Evolutionary conservation across 768 basidiomycete genomes (phyloP), one percentile per base, ranked within the genome.

Genomic region (Cystofilobasidium bisporidii): DNA sequence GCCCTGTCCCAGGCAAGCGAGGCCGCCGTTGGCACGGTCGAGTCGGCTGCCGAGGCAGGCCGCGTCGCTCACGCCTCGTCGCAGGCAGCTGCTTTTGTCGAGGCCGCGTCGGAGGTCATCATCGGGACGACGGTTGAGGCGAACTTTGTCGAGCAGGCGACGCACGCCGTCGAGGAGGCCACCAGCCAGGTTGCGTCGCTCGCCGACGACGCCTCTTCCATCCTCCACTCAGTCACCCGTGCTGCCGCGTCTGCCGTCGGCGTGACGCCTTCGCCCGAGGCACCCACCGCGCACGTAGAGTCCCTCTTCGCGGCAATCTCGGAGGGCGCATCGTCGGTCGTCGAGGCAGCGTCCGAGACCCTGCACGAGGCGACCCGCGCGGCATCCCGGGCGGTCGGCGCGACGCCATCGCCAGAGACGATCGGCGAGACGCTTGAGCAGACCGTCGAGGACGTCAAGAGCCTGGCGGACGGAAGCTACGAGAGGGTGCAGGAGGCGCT

Each of bases 1-100:
- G 75, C 75, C n/a, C 63, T 75, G 18, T 70, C 53, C 17, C 70
- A 71, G 41, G 73, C 72, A 22, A 43, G 36, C 11, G 48, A 64
- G 18, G 72, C 71, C 33, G 33, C 22, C 36, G n/a, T 22, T 24
- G 28, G 33, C n/a, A 8, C 26, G 24, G 48, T 32, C 41, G 18
- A 2, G 32, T 48, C 9, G 14, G 22, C 63, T 3, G 43, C 40
- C 26, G 50, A 64, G 22, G 22, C 60, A 1, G 60, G 38, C 60
- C 8, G 24, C 28, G n/a, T 40, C 22, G 60, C 60, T 20, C 47
- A 45, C 20, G 22, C 26, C 1, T 18, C 61, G 30, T 45, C 43
- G 30, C 47, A 43, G 45, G 61, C 28, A 9, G 43, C 26, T 17
- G 43, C 43, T 1, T 22, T 48, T 17, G 47, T 62, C 61, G 43